Percentiles rank a stretch among this genome's conserved stretches.
Conservation (phyloP, 495 filamentous ascomycete species). For the Talaromyces stipitatus region DNA sequence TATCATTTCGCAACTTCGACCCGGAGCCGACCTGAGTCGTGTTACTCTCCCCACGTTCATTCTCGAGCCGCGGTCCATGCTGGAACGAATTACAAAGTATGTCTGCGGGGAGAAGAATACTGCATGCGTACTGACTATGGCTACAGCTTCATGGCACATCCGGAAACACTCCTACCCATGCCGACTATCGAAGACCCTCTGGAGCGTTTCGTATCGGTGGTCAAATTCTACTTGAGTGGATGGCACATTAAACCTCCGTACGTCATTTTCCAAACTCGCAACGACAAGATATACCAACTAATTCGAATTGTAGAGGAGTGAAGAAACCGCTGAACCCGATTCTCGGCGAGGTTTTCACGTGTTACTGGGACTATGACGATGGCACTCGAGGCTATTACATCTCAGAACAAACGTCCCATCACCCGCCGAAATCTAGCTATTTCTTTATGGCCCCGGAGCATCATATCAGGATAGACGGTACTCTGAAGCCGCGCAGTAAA, state of each 20-base stretch:
- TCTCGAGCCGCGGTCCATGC: constrained; percentile 92
- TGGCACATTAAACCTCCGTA: constrained; percentile 99
- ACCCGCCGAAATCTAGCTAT: constrained; percentile 97
- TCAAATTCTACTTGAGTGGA: constrained; percentile 96
- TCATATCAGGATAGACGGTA: constrained; percentile 90
- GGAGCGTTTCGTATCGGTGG: constrained; percentile 83
- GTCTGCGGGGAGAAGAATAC: constrained; percentile 8
- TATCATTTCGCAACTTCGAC: constrained; percentile 94
- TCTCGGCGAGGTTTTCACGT: constrained; percentile 89
- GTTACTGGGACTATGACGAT: constrained; percentile 91
- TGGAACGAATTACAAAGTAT: constrained; percentile 98
- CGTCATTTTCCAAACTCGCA: constrained; percentile 23
- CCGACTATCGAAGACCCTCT: constrained; percentile 82
- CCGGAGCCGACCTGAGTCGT: constrained; percentile 89
- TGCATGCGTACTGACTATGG: not conserved
- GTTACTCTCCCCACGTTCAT: constrained; percentile 97
- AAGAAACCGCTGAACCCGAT: constrained; percentile 99
- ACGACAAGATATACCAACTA: constrained; percentile 8
- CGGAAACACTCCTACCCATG: constrained; percentile 88
- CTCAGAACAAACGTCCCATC: constrained; percentile 91
- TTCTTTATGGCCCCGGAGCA: constrained; percentile 98
- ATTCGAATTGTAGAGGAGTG: constrained; percentile 61
- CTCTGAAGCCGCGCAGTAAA: constrained; percentile 90
- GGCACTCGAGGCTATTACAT: constrained; percentile 88
- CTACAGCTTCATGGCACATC: constrained; percentile 96